Conservation (phyloP, 177 flowering plant species). For the Vitis hybrid region DNA sequence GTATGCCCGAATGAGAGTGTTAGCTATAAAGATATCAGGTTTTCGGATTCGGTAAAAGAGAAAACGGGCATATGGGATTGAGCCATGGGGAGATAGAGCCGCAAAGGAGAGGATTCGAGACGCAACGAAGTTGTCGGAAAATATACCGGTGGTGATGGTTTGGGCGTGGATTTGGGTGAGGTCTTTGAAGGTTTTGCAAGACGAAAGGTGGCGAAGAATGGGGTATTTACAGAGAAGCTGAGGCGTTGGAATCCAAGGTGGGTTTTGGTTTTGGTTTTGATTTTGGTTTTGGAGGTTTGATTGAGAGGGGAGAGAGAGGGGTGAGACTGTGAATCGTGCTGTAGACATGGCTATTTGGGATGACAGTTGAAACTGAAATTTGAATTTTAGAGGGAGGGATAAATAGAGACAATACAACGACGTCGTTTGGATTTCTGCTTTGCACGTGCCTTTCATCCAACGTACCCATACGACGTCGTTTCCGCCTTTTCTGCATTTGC, state of each 20-base stretch:
- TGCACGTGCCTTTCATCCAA: too few species aligned
- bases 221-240: constrained; percentile 22
- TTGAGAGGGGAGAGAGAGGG: neutral
- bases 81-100: constrained; percentile 34
- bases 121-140: constrained; percentile 25
- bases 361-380: neutral
- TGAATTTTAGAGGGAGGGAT: neutral
- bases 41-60: constrained; percentile 19
- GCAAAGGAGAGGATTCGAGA: constrained; percentile 31
- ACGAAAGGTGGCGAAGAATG: constrained; percentile 18
- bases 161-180: constrained; percentile 40
- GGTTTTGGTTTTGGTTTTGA: constrained; percentile 12
- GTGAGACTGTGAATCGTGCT: neutral
- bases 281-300: constrained; percentile 8
- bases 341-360: neutral
- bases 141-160: constrained; percentile 25
- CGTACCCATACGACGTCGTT: too few species aligned
- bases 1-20: constrained; percentile 26
- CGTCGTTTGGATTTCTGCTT: too few species aligned
- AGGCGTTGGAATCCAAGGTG: constrained; percentile 23
- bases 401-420: too few species aligned
- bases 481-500: too few species aligned
- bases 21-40: constrained; percentile 26
- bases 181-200: constrained; percentile 27
- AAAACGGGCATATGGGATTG: constrained; percentile 24